phyloP scores from a whole-genome alignment of 208 protist species.

The Phytomonas sp. region DNA sequence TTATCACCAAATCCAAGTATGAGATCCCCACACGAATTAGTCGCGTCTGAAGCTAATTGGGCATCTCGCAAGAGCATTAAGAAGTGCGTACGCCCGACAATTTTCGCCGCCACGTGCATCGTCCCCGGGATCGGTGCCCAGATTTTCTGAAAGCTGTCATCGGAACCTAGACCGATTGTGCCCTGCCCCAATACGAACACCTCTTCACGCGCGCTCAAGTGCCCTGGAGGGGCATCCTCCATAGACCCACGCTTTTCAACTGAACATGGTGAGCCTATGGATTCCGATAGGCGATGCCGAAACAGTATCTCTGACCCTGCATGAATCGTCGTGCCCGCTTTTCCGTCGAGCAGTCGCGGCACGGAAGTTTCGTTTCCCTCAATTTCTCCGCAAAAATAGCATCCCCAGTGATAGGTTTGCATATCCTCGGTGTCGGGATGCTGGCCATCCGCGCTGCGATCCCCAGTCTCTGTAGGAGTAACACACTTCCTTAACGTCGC shows the following conservation, averaged over 20 bases:
- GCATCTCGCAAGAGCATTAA: slow-evolving; percentile 20
- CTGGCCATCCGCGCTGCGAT: not conserved
- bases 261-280: not conserved
- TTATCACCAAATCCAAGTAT: slow-evolving; percentile 80
- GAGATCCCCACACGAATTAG: not conserved
- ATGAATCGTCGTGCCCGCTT: not conserved
- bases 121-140: slow-evolving; percentile 8
- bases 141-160: slow-evolving; percentile 23
- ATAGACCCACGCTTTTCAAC: not conserved
- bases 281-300: slow-evolving; percentile 5
- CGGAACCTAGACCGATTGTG: slow-evolving; percentile 42
- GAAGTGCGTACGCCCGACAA: slow-evolving; percentile 52
- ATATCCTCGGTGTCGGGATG: not conserved
- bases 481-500: slow-evolving; percentile 22
- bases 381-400: slow-evolving; percentile 68
- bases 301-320: slow-evolving; percentile 4
- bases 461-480: not conserved
- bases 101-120: not conserved
- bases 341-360: slow-evolving; percentile 20
- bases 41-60: not conserved
- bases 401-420: slow-evolving; percentile 59
- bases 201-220: not conserved
- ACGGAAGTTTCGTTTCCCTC: slow-evolving; percentile 56
- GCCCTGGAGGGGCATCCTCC: not conserved
- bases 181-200: slow-evolving; percentile 36